These are phyloP conservation scores for Candida nitratophila DNA, from an alignment of 805 yeast genomes.

Conservation along the genomic window DNA sequence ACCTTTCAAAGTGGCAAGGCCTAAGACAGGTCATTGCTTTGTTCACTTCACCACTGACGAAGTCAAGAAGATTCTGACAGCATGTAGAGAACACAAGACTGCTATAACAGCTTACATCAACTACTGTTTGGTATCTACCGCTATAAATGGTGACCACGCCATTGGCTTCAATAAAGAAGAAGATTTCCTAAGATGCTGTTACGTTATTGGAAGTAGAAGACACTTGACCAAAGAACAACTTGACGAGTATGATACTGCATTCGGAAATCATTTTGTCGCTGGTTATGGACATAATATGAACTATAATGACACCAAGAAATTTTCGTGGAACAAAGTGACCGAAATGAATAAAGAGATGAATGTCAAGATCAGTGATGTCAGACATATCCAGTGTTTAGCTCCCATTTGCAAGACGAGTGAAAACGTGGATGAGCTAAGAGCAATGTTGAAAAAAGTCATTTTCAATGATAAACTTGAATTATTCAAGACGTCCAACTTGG, in stretches of 20 bases:
- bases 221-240: neutral
- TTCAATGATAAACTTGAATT: neutral
- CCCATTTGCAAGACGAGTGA: too few species aligned
- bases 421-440: neutral
- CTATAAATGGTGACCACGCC: neutral
- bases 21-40: neutral
- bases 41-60: neutral
- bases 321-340: conserved; percentile 1
- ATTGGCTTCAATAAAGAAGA: neutral
- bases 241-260: neutral
- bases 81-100: neutral
- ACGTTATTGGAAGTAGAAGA: neutral
- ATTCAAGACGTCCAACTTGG: neutral
- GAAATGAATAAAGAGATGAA: neutral
- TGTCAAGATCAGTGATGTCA: neutral
- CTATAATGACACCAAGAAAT: neutral
- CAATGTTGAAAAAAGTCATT: neutral
- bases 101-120: neutral
- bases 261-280: neutral
- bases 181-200: neutral
- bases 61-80: neutral
- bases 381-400: neutral
- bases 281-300: neutral
- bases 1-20: neutral
- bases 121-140: neutral